phyloP scores from a whole-genome alignment of 495 filamentous ascomycete species.

The Parmelia sp. region DNA sequence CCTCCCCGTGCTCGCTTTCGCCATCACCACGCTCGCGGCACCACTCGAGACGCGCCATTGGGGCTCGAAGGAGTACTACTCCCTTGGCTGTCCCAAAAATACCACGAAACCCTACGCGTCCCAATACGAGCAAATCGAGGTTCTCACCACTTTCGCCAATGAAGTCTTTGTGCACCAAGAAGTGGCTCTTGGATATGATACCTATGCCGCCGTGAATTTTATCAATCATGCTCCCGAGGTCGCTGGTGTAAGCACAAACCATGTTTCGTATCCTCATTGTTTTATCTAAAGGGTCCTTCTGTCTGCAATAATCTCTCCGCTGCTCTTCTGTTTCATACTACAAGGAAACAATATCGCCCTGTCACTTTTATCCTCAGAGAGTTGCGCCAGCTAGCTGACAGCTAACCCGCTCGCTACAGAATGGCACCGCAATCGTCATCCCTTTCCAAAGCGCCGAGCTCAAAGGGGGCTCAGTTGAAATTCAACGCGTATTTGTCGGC shows the following conservation, averaged over 20 bases:
- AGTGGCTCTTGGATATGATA: constrained; percentile 5
- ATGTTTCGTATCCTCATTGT: not conserved
- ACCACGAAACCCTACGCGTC: constrained; percentile 8
- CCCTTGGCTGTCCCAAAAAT: constrained; percentile 7
- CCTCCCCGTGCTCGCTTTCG: constrained; percentile 16
- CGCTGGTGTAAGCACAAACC: not conserved
- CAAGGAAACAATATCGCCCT: too few species aligned
- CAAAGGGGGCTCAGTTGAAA: constrained; percentile 1
- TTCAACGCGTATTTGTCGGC: constrained; percentile 9
- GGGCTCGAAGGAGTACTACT: not conserved
- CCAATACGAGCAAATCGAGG: constrained; percentile 3
- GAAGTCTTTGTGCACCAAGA: constrained; percentile 5
- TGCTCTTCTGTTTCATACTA: not conserved
- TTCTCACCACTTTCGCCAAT: constrained; percentile 7
- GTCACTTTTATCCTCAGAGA: too few species aligned
- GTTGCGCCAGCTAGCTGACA: not conserved
- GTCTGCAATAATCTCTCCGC: not conserved
- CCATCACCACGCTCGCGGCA: constrained; percentile 23
- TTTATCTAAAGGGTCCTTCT: not conserved
- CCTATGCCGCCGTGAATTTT: constrained; percentile 7
- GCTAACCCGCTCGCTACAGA: not conserved
- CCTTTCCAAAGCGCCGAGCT: constrained; percentile 7
- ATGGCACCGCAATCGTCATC: constrained; percentile 7
- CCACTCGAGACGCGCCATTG: not conserved
- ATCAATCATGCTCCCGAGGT: constrained; percentile 10